Conservation (phyloP, 176 grass and related monocot species). For the Olyra latifolia region DNA sequence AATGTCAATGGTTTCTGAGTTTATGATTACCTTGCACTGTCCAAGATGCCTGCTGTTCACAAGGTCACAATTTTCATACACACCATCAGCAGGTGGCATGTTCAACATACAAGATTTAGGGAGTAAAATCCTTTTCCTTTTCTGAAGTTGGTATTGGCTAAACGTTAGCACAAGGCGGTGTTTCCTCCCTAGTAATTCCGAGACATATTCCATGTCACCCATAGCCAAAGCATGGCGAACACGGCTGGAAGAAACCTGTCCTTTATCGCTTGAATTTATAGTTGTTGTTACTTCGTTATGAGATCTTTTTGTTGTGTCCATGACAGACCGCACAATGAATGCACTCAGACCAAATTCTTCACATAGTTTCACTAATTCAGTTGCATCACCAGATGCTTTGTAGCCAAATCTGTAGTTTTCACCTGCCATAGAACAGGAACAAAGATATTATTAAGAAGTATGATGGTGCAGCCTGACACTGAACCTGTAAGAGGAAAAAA, state of each 20-base stretch:
- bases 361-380: constrained; percentile 53
- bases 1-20: constrained; percentile 37
- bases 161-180: constrained; percentile 72
- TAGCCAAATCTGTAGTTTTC: constrained; percentile 99
- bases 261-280: constrained; percentile 71
- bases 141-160: constrained; percentile 36
- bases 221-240: constrained; percentile 72
- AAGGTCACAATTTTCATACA: constrained; percentile 59
- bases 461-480: constrained; percentile 1
- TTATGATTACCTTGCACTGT: constrained; percentile 54
- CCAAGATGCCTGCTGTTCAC: constrained; percentile 43
- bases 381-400: constrained; percentile 88
- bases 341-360: constrained; percentile 56
- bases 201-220: constrained; percentile 74
- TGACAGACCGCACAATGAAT: constrained; percentile 50
- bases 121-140: constrained; percentile 34
- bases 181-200: constrained; percentile 75
- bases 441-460: constrained; percentile 17
- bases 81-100: constrained; percentile 57
- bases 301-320: constrained; percentile 53
- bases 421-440: constrained; percentile 52
- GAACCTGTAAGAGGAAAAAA: constrained; percentile 27
- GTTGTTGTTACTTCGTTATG: constrained; percentile 41
- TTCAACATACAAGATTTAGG: constrained; percentile 73
- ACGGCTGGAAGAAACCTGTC: constrained; percentile 87